phyloP scores from a whole-genome alignment of 306 rosid genomes.

The Phaseolus lunatus region DNA sequence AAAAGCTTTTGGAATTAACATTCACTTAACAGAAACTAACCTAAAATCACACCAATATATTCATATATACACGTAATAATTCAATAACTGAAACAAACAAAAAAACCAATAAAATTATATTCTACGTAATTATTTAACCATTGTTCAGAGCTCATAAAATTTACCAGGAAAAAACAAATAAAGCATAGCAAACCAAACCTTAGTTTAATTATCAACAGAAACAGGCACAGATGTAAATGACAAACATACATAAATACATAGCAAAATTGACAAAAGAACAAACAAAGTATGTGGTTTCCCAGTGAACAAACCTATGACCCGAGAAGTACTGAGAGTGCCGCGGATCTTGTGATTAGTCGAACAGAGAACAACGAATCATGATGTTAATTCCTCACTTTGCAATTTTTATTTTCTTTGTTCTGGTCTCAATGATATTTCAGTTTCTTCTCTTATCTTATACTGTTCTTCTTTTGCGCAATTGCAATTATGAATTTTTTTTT shows the following conservation, averaged over 20 bases:
- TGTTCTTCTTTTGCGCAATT: background rate
- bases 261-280: background rate
- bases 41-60: constrained; percentile 18
- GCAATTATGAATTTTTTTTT: background rate
- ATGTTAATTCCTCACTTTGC: background rate
- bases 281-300: background rate
- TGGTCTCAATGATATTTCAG: background rate
- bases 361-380: background rate
- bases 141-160: background rate
- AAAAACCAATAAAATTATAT: background rate
- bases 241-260: background rate
- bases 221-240: constrained; percentile 10
- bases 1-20: constrained; percentile 2
- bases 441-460: constrained; percentile 25
- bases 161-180: background rate
- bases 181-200: background rate
- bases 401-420: background rate
- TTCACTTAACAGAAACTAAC: background rate
- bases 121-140: background rate
- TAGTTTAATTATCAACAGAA: background rate
- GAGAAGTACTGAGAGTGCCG: background rate
- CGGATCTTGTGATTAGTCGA: constrained; percentile 7
- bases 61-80: constrained; percentile 3
- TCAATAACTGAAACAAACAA: background rate
- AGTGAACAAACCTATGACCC: constrained; percentile 26